A percentile compares a stretch with the other conserved stretches of the same genome.
Evolutionary conservation across 192 early-diverging fungal genomes (phyloP).

Genomic region (Paraglomus occultum): DNA sequence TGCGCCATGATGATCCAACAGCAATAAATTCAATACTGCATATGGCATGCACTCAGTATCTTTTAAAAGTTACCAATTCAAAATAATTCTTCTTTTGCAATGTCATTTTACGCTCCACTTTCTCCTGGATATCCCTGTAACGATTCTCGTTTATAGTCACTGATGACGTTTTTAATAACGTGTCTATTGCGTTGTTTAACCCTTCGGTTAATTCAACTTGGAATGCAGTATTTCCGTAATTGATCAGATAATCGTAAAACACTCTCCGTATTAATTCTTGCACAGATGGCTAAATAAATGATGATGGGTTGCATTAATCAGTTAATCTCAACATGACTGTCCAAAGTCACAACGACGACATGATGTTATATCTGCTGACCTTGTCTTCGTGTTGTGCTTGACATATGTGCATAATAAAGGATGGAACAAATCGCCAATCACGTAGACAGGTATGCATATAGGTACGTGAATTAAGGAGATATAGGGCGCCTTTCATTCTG

Average conservation of each 20-base stretch:
- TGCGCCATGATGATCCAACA: not conserved
- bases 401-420: constrained; percentile 55
- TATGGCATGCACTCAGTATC: not conserved
- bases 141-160: not conserved
- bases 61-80: constrained; percentile 25
- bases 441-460: constrained; percentile 52
- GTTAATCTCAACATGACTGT: not conserved
- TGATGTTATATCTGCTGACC: constrained; percentile 25
- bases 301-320: not conserved
- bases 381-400: constrained; percentile 68
- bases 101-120: constrained; percentile 11
- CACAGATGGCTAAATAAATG: constrained; percentile 49
- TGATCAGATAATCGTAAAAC: constrained; percentile 58
- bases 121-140: not conserved
- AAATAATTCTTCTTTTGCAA: constrained; percentile 16
- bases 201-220: constrained; percentile 37
- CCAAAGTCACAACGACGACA: not conserved
- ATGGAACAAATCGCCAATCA: constrained; percentile 55
- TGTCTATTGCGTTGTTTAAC: constrained; percentile 30
- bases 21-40: not conserved
- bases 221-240: constrained; percentile 51
- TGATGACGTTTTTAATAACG: constrained; percentile 1
- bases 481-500: constrained; percentile 69
- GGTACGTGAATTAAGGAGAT: constrained; percentile 52
- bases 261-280: constrained; percentile 63